Percentiles rank a stretch among this genome's conserved stretches.
These are phyloP conservation scores for Globisporangium paroecandrum DNA, from an alignment of 352 stramenopile genomes.

Conservation along the genomic window DNA sequence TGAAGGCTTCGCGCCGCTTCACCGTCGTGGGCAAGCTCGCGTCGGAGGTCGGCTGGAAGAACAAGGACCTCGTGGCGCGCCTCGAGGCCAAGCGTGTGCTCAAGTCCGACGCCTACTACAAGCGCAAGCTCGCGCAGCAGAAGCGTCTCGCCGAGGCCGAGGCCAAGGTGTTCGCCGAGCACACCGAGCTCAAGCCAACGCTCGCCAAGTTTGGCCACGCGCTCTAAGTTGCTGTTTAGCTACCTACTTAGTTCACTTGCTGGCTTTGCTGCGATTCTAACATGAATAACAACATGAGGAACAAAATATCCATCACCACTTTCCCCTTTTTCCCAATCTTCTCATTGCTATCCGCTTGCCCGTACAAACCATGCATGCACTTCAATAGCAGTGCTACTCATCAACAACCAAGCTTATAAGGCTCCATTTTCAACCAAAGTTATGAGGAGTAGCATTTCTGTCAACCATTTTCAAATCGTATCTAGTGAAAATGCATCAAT, in stretches of 20 bases:
- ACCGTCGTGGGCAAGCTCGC: slow-evolving; percentile 95
- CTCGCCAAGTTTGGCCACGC: slow-evolving; percentile 77
- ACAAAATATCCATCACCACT: neutral
- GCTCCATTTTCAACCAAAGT: neutral
- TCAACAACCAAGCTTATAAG: neutral
- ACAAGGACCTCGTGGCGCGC: slow-evolving; percentile 92
- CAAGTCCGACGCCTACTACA: slow-evolving; percentile 97
- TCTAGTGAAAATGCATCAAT: slow-evolving; percentile 3
- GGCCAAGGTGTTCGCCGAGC: slow-evolving; percentile 87
- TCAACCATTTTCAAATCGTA: slow-evolving; percentile 6
- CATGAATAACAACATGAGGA: slow-evolving; percentile 16
- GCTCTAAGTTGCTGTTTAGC: slow-evolving; percentile 42
- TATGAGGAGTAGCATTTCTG: too few relatives aligned
- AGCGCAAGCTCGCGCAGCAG: slow-evolving; percentile 92
- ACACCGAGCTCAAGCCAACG: slow-evolving; percentile 84
- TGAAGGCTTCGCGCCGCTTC: slow-evolving; percentile 94
- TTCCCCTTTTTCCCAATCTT: neutral
- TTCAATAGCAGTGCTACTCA: neutral
- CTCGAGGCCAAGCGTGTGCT: slow-evolving; percentile 93
- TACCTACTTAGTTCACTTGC: slow-evolving; percentile 18
- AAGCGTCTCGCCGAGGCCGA: slow-evolving; percentile 89
- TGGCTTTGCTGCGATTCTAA: slow-evolving; percentile 9
- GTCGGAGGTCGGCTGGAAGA: slow-evolving; percentile 96
- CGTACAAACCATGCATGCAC: too few relatives aligned
- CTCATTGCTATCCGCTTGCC: neutral